Conservation (phyloP, 176 grass and related monocot species). For the Lolium perenne region DNA sequence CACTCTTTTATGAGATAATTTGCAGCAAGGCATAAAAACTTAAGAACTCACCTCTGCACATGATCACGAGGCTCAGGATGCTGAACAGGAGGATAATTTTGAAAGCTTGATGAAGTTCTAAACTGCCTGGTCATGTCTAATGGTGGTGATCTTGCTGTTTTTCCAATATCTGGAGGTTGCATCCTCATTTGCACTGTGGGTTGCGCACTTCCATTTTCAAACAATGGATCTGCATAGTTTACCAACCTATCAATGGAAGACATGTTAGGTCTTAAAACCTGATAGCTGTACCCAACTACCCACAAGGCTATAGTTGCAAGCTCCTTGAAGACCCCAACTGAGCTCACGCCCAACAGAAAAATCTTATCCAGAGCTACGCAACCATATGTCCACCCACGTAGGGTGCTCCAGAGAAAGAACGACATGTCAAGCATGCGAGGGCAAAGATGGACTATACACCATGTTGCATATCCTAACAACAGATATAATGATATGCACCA, state of each 20-base stretch:
- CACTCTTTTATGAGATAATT: constrained; percentile 18
- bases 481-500: background rate
- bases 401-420: constrained; percentile 18
- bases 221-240: constrained; percentile 53
- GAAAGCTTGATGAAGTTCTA: constrained; percentile 46
- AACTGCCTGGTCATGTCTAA: constrained; percentile 41
- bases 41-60: constrained; percentile 51
- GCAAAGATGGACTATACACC: constrained; percentile 21
- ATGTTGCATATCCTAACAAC: constrained; percentile 23
- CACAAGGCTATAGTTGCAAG: constrained; percentile 18
- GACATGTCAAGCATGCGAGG: constrained; percentile 12
- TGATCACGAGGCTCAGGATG: constrained; percentile 37
- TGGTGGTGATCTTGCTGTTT: constrained; percentile 39
- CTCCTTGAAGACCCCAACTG: background rate
- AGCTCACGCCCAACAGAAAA: background rate
- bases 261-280: constrained; percentile 37
- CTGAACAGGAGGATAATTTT: constrained; percentile 35
- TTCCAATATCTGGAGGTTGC: constrained; percentile 41
- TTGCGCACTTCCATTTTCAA: constrained; percentile 51
- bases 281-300: background rate
- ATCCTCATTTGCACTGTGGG: constrained; percentile 40
- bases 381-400: background rate
- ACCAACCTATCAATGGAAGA: constrained; percentile 52
- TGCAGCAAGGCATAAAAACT: background rate
- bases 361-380: constrained; percentile 2